A percentile compares a stretch with the other conserved stretches of the same genome.
These are phyloP conservation scores for Protoeuglena noctilucae DNA, from an alignment of 139 green algal species.

Conservation along the genomic window DNA sequence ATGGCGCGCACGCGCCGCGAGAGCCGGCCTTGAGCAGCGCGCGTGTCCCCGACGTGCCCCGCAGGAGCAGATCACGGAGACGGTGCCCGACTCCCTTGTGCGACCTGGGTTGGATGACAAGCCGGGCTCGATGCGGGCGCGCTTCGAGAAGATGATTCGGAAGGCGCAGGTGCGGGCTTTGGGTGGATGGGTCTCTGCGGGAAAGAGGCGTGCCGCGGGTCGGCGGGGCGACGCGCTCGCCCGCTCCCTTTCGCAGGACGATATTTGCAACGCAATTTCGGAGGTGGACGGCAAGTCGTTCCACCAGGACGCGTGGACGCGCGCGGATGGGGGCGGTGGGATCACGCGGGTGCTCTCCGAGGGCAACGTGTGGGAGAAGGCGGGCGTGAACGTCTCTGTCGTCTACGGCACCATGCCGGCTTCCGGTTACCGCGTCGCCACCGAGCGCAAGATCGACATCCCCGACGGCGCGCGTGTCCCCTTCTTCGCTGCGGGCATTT, in stretches of 20 bases:
- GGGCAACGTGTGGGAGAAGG: constrained; percentile 89
- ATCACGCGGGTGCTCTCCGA: constrained; percentile 85
- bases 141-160: constrained; percentile 75
- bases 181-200: no score
- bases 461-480: constrained; percentile 50
- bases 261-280: constrained; percentile 71
- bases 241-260: no score
- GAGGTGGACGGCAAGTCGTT: constrained; percentile 84
- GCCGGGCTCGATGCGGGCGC: constrained; percentile 40
- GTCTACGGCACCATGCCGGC: constrained; percentile 95
- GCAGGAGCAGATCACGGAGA: constrained; percentile 24
- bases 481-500: constrained; percentile 96
- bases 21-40: no score
- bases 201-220: no score
- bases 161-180: no score
- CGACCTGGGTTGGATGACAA: not conserved
- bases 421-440: constrained; percentile 69
- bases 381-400: constrained; percentile 84
- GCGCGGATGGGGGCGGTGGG: constrained; percentile 76
- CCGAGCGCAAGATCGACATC: not conserved
- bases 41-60: no score
- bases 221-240: no score
- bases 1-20: no score
- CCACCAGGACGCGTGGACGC: constrained; percentile 80
- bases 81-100: constrained; percentile 20